Evolutionary conservation across 345 rosid genomes (phyloP), one percentile per base, ranked within the genome.

Genomic region (Linum lewisii): DNA sequence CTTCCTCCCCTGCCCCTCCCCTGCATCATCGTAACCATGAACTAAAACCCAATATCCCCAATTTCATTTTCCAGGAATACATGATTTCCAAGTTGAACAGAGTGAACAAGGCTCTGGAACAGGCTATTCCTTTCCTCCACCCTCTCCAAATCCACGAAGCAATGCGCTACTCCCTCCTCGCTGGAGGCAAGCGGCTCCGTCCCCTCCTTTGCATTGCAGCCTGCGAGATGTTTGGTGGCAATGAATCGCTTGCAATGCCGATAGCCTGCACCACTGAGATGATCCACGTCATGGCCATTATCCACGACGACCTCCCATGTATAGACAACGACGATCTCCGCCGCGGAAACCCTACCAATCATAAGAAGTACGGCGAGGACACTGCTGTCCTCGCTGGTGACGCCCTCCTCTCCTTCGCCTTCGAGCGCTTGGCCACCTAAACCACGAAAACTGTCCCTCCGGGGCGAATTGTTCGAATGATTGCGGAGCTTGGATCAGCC

Each of bases 301-400:
- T 87, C 68, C 86, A 82, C 26, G 90, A 87, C 2, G 95, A 87
- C 21, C 81, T 87, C 37, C 95, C 88, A 5, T 87, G 88, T 58
- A 75, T 87, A 84, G 95, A 84, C 49, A 72, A 87, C 23, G 95
- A 77, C 19, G 84, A 80, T 59, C 62, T 84, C n/a, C 66, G 85
- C 0, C 77, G 88, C 5, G 88, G 90, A 3, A 74, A 69, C 73
- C 95, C 84, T 5, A 77, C 90, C 0, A 84, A 64, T 53, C 86
- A 87, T 66, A 77, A 66, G 59, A 78, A 64, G 4, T 87, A 67
- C 7, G 86, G 86, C 0, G 88, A 84, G 52, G 82, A 71, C 38
- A 78, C 76, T 0, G 88, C 95, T 0, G 68, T 87, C 63, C 82
- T 87, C 14, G 80, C 88, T 0, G 84, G 90, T 0, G 88, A 84